Evolutionary conservation across 345 rosid genomes (phyloP).

Genomic region (Diplotaxis tenuifolia): DNA sequence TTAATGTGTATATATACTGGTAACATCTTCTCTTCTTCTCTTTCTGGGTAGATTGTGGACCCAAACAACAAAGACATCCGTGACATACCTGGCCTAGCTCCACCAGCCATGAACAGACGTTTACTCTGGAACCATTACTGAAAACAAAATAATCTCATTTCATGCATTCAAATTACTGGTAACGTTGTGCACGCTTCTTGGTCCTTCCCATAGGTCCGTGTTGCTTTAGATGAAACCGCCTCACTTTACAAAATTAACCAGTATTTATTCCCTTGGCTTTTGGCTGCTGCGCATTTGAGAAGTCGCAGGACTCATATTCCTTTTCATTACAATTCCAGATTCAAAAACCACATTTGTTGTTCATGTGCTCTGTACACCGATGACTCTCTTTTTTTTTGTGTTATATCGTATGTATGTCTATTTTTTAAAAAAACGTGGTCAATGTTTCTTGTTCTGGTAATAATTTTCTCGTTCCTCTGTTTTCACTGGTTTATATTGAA

Average conservation of each 20-base stretch:
- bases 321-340: conserved; percentile 15
- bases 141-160: conserved; percentile 5
- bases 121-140: conserved; percentile 62
- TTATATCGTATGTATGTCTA: conserved; percentile 27
- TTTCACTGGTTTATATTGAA: conserved; percentile 8
- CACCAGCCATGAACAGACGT: conserved; percentile 76
- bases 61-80: conserved; percentile 89
- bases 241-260: conserved; percentile 5
- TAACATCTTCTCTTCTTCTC: conserved; percentile 7
- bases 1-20: background rate
- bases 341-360: conserved; percentile 22
- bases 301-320: conserved; percentile 15
- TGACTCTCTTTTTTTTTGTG: conserved; percentile 20
- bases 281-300: conserved; percentile 21
- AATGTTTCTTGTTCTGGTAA: conserved; percentile 14
- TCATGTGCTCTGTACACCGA: conserved; percentile 25
- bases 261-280: conserved; percentile 14
- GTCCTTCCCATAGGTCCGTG: conserved; percentile 19
- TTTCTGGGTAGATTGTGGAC: conserved; percentile 61
- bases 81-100: conserved; percentile 88
- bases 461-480: conserved; percentile 6
- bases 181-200: conserved; percentile 16
- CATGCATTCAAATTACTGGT: conserved; percentile 25
- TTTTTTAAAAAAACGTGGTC: background rate
- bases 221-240: conserved; percentile 29